phyloP scores from a whole-genome alignment of 768 basidiomycete species.

The Boletus tylopilopsis region DNA sequence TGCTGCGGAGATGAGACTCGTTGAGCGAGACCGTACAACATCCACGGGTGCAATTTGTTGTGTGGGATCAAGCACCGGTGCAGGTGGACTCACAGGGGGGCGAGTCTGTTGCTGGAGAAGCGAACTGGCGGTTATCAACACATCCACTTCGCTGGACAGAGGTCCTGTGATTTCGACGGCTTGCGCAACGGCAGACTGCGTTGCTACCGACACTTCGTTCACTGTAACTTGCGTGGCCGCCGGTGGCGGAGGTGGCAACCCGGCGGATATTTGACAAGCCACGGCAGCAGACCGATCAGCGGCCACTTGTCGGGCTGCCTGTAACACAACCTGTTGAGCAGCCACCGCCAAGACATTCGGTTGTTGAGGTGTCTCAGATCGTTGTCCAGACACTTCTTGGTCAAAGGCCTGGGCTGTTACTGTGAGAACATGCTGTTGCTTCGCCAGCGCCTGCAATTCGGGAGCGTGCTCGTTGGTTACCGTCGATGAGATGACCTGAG shows the following conservation, averaged over 20 bases:
- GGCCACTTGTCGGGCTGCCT: slow-evolving; percentile 62
- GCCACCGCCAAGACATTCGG: slow-evolving; percentile 63
- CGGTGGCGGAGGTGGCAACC: slow-evolving; percentile 31
- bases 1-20: slow-evolving; percentile 26
- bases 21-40: slow-evolving; percentile 34
- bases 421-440: slow-evolving; percentile 77
- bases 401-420: slow-evolving; percentile 74
- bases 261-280: slow-evolving; percentile 38
- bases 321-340: slow-evolving; percentile 77
- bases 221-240: slow-evolving; percentile 46
- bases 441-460: slow-evolving; percentile 65
- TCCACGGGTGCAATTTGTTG: slow-evolving; percentile 28
- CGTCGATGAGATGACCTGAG: slow-evolving; percentile 55
- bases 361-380: slow-evolving; percentile 44
- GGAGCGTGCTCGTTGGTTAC: slow-evolving; percentile 42
- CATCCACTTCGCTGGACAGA: slow-evolving; percentile 73
- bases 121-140: slow-evolving; percentile 65
- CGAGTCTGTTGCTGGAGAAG: slow-evolving; percentile 46
- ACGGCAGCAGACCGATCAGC: slow-evolving; percentile 47
- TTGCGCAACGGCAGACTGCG: slow-evolving; percentile 77
- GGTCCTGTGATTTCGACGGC: slow-evolving; percentile 77
- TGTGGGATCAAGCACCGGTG: slow-evolving; percentile 23
- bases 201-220: slow-evolving; percentile 54
- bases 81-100: slow-evolving; percentile 24
- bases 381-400: slow-evolving; percentile 56